Base-by-base conservation (phyloP, 306 rosid genomes). In the Lathyrus oleraceus region DNA sequence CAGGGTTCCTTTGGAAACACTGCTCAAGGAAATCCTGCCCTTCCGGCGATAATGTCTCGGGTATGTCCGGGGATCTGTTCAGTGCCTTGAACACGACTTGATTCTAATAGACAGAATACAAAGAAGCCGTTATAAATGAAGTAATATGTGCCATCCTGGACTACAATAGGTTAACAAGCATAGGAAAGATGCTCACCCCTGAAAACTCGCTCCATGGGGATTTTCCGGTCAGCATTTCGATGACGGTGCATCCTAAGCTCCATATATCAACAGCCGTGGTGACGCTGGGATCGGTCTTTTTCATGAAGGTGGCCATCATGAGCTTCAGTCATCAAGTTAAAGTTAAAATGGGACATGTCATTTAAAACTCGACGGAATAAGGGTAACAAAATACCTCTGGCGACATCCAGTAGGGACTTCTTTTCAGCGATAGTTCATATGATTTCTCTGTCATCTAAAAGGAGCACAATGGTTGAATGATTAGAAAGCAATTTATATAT, bases 351-450 rank as follows among this genome's bases (percentile, higher is more conserved):
- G 48, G 13, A 32, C 28, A 70, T 35, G 11, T 42, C 73, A 71
- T 38, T 25, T 28, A 25, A 71, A 65, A 35, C 8, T 60, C 61
- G 35, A 64, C 60, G 72, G 15, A 56, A 79, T 74, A 60, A 17
- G 39, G 52, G 25, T n/a, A 75, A 45, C 17, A n/a, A 64, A 76
- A 69, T 88, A 93, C 98, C 97, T 94, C 98, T 4, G 98, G 98
- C 72, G 98, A 97, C 97, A 94, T 94, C 98, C 98, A 94, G 84
- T 90, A 87, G 19, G 98, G 98, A 83, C 98, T 90, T 30, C 98
- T 97, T 83, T 90, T 94, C 79, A 88, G 47, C 30, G 97, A 94
- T 72, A 94, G 96, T 56, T 85, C 85, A 73, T 65, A 84, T 4
- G 94, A 85, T 38, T 81, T 91, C 43, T 84, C 97, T 44, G 89